Evolutionary conservation across 495 filamentous ascomycete genomes (phyloP).

Genomic region (Neurospora discreta): DNA sequence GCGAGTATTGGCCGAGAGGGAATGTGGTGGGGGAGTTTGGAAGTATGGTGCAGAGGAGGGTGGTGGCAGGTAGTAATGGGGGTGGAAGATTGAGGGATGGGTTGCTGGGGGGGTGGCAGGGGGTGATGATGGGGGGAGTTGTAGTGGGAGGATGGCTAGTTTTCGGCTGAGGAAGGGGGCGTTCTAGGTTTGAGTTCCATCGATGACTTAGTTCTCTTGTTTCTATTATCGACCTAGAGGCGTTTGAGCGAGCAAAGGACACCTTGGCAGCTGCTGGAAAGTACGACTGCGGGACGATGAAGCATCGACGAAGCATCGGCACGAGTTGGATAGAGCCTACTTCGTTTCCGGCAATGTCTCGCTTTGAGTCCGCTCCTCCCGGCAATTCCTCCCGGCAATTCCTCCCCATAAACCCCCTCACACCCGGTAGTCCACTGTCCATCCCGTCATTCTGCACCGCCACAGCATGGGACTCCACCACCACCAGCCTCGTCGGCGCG

Average conservation of each 20-base stretch:
- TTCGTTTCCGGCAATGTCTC: not conserved
- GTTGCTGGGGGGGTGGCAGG: no score
- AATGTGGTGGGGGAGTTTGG: conserved; percentile 55
- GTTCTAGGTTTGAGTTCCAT: no score
- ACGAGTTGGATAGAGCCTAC: not conserved
- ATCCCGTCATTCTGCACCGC: conserved; percentile 24
- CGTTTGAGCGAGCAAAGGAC: not conserved
- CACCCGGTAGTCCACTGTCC: conserved; percentile 26
- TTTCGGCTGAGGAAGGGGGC: not conserved
- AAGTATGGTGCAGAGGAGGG: conserved; percentile 34
- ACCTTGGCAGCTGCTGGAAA: no score
- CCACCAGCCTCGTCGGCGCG: conserved; percentile 19
- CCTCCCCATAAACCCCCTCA: no score
- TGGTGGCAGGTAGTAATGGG: conserved; percentile 5
- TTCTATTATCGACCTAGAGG: no score
- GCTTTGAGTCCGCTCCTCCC: no score
- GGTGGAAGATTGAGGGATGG: not conserved
- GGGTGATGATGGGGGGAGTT: not conserved
- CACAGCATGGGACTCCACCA: conserved; percentile 27
- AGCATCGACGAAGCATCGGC: not conserved
- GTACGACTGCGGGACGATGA: not conserved
- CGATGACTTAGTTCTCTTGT: no score
- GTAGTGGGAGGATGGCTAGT: not conserved
- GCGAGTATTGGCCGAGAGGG: conserved; percentile 67
- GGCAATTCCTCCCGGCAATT: no score